Conservation (phyloP, 2,329 filamentous ascomycete species). For the Elsinoe australis region DNA sequence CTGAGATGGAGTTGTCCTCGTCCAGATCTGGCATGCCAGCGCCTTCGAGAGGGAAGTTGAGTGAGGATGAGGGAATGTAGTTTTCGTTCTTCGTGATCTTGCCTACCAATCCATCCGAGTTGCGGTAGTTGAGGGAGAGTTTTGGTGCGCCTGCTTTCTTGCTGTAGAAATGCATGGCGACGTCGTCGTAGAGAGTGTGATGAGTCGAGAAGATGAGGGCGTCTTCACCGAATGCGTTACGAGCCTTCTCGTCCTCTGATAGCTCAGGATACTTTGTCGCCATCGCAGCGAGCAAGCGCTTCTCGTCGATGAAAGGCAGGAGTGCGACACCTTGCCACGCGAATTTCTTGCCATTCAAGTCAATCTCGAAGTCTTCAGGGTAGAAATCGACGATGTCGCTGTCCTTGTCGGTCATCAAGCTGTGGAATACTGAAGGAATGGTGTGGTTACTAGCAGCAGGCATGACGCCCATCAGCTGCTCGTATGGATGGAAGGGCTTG, state of each 20-base stretch:
- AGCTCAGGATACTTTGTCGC: constrained; percentile 72
- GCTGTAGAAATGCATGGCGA: constrained; percentile 80
- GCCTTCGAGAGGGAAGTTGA: constrained; percentile 69
- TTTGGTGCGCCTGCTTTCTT: constrained; percentile 66
- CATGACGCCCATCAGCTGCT: constrained; percentile 96
- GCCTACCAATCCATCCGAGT: constrained; percentile 72
- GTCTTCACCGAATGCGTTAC: constrained; percentile 75
- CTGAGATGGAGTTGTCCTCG: constrained; percentile 80
- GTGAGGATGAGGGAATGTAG: constrained; percentile 74
- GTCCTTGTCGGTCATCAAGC: constrained; percentile 78
- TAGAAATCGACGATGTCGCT: constrained; percentile 98
- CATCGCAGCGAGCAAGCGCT: constrained; percentile 73
- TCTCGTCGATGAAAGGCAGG: constrained; percentile 92
- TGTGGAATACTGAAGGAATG: constrained; percentile 79
- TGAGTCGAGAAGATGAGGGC: constrained; percentile 76
- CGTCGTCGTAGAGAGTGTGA: constrained; percentile 77
- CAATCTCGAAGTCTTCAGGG: constrained; percentile 84
- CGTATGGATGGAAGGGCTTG: constrained; percentile 79
- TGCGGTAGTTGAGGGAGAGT: constrained; percentile 64
- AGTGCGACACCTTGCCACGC: constrained; percentile 94
- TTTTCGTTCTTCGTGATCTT: constrained; percentile 71
- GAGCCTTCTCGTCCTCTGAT: constrained; percentile 63
- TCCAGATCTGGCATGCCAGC: constrained; percentile 69
- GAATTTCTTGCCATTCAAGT: constrained; percentile 96
- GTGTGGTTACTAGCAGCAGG: constrained; percentile 89